phyloP scores from a whole-genome alignment of 2,329 filamentous ascomycete genomes.

The Cryphonectria parasitica region DNA sequence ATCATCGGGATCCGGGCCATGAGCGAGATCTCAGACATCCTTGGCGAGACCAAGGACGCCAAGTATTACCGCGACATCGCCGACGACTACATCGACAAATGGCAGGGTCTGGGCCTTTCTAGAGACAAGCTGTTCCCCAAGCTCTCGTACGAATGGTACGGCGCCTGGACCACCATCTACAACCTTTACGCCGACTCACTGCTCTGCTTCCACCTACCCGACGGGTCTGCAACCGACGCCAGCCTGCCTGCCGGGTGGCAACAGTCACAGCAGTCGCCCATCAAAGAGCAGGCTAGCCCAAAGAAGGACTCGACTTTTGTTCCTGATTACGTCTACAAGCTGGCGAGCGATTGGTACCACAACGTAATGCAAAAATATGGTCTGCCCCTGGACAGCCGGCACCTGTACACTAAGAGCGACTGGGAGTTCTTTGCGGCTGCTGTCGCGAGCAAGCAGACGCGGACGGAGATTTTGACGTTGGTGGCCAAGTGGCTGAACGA shows the following conservation, averaged over 20 bases:
- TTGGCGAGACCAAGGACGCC: constrained; percentile 62
- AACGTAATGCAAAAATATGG: constrained; percentile 81
- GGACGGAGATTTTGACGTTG: constrained; percentile 72
- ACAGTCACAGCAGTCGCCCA: constrained; percentile 30
- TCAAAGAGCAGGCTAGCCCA: constrained; percentile 30
- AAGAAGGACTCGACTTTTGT: constrained; percentile 58
- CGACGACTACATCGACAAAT: constrained; percentile 68
- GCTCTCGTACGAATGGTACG: constrained; percentile 79
- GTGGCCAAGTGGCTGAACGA: constrained; percentile 85
- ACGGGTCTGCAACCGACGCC: constrained; percentile 22
- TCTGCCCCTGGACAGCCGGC: constrained; percentile 78
- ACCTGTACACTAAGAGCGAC: constrained; percentile 86
- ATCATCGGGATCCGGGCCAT: constrained; percentile 80
- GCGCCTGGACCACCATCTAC: constrained; percentile 81
- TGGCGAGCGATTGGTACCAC: constrained; percentile 81
- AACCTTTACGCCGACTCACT: constrained; percentile 76
- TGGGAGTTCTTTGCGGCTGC: constrained; percentile 91
- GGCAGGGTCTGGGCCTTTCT: constrained; percentile 72
- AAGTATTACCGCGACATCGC: constrained; percentile 66
- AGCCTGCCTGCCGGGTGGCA: constrained; percentile 26
- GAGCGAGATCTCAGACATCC: constrained; percentile 66
- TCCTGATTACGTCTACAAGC: constrained; percentile 74
- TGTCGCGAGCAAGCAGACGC: constrained; percentile 69
- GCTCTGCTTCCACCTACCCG: constrained; percentile 72
- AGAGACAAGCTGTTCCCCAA: constrained; percentile 75